Evolutionary conservation across 345 rosid species (phyloP), one percentile per base, ranked within the genome.

Genomic region (Salix arbutifolia): DNA sequence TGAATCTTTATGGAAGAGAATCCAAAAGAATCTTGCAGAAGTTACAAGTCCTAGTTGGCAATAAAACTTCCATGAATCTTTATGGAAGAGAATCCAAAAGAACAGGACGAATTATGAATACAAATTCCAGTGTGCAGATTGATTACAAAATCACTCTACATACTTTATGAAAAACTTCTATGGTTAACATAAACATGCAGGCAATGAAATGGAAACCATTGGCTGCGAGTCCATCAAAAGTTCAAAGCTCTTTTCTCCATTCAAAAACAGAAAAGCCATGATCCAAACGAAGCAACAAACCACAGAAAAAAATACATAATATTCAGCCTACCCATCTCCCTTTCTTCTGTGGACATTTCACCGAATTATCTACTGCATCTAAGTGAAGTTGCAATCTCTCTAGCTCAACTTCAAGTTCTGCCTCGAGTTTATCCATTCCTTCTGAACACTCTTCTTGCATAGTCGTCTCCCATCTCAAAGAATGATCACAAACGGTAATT

Each of bases 351-450:
- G 79, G 81, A 46, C 74, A 73, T 67, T 67, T 60, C 50, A 74
- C 31, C 65, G 50, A 70, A 42, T 44, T 75, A 40, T 83, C 92
- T 7, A 73, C 62, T n/a, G 26, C 70, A 78, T 85, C 87, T 82
- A 89, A 83, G 61, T 85, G 85, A 75, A 80, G 82, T 78, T 90
- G 94, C 75, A 92, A 81, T 69, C 76, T 86, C 70, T 92, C 86
- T 46, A 91, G 82, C 82, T 92, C 94, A 3, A 83, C 90, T 84
- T 90, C 87, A 30, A 94, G 92, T 84, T 94, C 96, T 13, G 88
- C 94, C 84, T 88, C 92, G 33, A 92, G 92, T 69, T 75, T 83
- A 76, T 86, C 85, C 87, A 87, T 89, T 65, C 86, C 95, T 44
- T 78, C 86, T 1, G 52, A 33, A 81, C 67, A 77, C 75, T 83